A percentile compares a stretch with the other conserved stretches of the same genome.
Conservation (phyloP, 2,329 filamentous ascomycete species). For the Ophiocordyceps unilateralis region DNA sequence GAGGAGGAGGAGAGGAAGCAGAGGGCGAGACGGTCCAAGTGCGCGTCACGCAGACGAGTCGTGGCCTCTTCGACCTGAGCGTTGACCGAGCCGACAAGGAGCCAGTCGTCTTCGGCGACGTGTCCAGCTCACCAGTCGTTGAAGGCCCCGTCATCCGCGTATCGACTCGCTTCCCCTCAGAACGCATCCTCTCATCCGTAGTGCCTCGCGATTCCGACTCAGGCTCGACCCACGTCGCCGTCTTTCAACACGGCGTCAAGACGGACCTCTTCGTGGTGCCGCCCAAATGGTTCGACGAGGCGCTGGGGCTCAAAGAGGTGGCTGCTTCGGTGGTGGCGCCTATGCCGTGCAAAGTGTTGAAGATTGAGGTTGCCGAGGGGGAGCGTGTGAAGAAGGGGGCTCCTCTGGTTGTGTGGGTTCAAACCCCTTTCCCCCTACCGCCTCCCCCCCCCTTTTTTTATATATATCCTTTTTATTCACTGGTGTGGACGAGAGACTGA, state of each 20-base stretch:
- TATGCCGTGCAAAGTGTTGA: conserved; percentile 93
- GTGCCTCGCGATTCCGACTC: conserved; percentile 38
- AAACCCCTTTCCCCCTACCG: too few relatives aligned
- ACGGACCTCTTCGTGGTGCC: conserved; percentile 37
- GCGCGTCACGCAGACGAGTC: conserved; percentile 28
- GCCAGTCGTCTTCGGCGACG: conserved; percentile 22
- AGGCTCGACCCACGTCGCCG: conserved; percentile 43
- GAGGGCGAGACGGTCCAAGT: conserved; percentile 44
- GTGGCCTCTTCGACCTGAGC: conserved; percentile 30
- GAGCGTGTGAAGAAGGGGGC: conserved; percentile 72
- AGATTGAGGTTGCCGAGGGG: conserved; percentile 74
- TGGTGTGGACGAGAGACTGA: background rate
- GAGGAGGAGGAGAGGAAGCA: conserved; percentile 32
- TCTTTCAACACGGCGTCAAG: conserved; percentile 57
- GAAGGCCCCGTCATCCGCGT: conserved; percentile 13
- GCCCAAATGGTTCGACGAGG: conserved; percentile 75
- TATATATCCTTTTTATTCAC: too few relatives aligned
- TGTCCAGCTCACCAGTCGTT: conserved; percentile 17
- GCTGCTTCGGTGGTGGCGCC: conserved; percentile 75
- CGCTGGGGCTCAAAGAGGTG: conserved; percentile 64
- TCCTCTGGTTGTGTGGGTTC: conserved; percentile 59
- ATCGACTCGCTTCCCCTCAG: conserved; percentile 55
- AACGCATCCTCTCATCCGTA: conserved; percentile 64
- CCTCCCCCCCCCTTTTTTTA: background rate
- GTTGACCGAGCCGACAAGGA: conserved; percentile 18